These are phyloP conservation scores for Starmerella tilneyi DNA, from an alignment of 805 yeast species.

Conservation along the genomic window DNA sequence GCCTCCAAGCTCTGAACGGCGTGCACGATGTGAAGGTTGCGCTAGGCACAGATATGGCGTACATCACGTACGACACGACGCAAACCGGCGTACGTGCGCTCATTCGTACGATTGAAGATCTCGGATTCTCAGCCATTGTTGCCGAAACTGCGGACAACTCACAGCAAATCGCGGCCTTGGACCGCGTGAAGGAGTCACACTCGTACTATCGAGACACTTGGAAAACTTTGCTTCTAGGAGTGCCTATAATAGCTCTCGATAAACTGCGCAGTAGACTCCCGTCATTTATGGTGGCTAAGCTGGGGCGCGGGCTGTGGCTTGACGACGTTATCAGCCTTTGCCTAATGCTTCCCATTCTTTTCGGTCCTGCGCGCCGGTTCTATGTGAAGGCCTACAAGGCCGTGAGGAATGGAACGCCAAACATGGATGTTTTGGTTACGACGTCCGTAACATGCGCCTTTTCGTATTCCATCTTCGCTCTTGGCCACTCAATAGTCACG, in stretches of 20 bases:
- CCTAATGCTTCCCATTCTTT: conserved; percentile 51
- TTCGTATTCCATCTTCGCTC: conserved; percentile 57
- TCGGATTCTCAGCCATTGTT: conserved; percentile 46
- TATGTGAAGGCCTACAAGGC: conserved; percentile 56
- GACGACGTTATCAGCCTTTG: conserved; percentile 53
- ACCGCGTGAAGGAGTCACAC: conserved; percentile 59
- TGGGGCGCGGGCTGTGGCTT: conserved; percentile 53
- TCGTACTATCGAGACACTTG: conserved; percentile 57
- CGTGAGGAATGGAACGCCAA: conserved; percentile 55
- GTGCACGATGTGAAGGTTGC: conserved; percentile 43
- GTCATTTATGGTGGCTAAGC: conserved; percentile 31
- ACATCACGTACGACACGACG: conserved; percentile 42
- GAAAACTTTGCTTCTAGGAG: conserved; percentile 45
- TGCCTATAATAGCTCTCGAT: conserved; percentile 44
- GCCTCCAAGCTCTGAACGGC: conserved; percentile 40
- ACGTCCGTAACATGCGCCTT: conserved; percentile 74
- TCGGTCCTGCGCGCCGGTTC: conserved; percentile 58
- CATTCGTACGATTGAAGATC: conserved; percentile 41
- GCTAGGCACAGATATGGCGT: conserved; percentile 45
- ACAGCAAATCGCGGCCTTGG: conserved; percentile 58
- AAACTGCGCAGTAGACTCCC: conserved; percentile 35
- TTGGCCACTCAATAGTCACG: conserved; percentile 38
- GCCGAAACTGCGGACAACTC: conserved; percentile 43
- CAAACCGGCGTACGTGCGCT: conserved; percentile 50
- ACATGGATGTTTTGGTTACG: conserved; percentile 87